Evolutionary conservation across 805 yeast genomes (phyloP).

Genomic region (Metschnikowia santaceciliae): DNA sequence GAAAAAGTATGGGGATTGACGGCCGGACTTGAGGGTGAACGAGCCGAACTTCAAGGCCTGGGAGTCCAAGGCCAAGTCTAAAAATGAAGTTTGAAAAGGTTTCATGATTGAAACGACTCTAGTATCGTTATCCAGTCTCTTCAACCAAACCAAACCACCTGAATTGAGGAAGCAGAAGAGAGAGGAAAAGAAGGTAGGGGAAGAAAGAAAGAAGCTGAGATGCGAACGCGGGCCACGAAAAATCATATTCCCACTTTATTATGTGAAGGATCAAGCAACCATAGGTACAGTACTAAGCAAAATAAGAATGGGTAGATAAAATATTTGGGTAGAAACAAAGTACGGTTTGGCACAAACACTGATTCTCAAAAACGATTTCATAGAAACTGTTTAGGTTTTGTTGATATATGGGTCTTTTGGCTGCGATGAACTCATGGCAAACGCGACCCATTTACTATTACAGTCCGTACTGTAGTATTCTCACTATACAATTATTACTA

Average conservation of each 20-base stretch:
- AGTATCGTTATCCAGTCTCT: constrained; percentile 4
- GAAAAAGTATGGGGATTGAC: constrained; percentile 88
- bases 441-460: not conserved
- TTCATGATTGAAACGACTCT: constrained; percentile 25
- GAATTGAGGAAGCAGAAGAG: constrained; percentile 13
- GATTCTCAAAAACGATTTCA: no score
- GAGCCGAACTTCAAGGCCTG: constrained; percentile 83
- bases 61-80: constrained; percentile 77
- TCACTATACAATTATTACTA: no score
- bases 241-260: not conserved
- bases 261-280: not conserved
- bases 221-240: not conserved
- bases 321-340: no score
- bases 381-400: not conserved
- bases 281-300: not conserved
- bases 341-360: no score
- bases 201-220: not conserved
- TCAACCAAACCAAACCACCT: constrained; percentile 5
- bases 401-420: not conserved
- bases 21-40: constrained; percentile 88
- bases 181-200: constrained; percentile 6
- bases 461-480: no score
- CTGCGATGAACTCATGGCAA: not conserved
- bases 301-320: no score
- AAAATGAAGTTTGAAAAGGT: constrained; percentile 58